phyloP scores from a whole-genome alignment of 129 eudicot genomes.

The Chrysanthemum makinoi region DNA sequence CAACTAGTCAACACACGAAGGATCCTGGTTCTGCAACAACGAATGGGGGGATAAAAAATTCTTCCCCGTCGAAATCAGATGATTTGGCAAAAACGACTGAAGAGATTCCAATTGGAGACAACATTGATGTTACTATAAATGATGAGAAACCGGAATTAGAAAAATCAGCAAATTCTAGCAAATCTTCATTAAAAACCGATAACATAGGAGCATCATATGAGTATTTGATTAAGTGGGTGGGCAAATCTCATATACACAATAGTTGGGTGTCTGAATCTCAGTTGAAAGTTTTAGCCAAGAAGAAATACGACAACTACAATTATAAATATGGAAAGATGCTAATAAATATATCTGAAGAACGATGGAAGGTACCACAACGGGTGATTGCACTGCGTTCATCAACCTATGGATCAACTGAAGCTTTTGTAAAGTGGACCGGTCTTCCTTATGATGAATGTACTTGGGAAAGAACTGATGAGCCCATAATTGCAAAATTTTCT shows the following conservation, averaged over 20 bases:
- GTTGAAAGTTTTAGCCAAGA: conserved; percentile 67
- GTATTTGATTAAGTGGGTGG: conserved; percentile 92
- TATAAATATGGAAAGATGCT: conserved; percentile 64
- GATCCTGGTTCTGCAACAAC: conserved; percentile 27
- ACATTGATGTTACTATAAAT: conserved; percentile 27
- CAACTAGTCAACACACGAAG: conserved; percentile 11
- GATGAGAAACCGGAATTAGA: conserved; percentile 22
- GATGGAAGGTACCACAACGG: conserved; percentile 90
- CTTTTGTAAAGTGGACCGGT: conserved; percentile 79
- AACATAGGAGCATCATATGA: conserved; percentile 44
- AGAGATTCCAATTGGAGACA: conserved; percentile 24
- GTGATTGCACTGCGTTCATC: conserved; percentile 59
- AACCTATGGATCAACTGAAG: conserved; percentile 51
- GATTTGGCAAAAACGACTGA: conserved; percentile 19
- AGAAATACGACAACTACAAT: conserved; percentile 87
- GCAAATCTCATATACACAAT: conserved; percentile 84
- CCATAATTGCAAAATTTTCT: conserved; percentile 46
- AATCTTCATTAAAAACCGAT: conserved; percentile 33
- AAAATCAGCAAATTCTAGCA: conserved; percentile 13
- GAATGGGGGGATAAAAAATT: conserved; percentile 30
- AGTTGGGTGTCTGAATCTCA: conserved; percentile 84
- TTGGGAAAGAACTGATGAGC: conserved; percentile 83
- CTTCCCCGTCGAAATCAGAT: conserved; percentile 18
- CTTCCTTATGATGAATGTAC: conserved; percentile 96
- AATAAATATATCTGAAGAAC: conserved; percentile 71